phyloP scores from a whole-genome alignment of 495 filamentous ascomycete genomes.

The Aspergillus coremiiformis region DNA sequence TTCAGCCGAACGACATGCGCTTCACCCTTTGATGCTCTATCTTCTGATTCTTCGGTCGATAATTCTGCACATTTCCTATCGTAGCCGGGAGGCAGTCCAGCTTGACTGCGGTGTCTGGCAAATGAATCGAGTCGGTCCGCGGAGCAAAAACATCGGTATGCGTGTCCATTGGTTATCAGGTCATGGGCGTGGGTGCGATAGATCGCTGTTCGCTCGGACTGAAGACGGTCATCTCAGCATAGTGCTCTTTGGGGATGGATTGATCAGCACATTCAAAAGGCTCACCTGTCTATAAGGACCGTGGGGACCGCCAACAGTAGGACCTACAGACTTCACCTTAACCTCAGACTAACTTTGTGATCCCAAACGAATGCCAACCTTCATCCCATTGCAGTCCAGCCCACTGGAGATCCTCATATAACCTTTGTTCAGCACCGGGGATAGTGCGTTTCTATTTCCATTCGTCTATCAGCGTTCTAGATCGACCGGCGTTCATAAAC shows the following conservation, averaged over 20 bases:
- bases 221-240: slow-evolving; percentile 4
- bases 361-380: slow-evolving; percentile 38
- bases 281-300: slow-evolving; percentile 82
- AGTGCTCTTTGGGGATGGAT: background rate
- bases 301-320: slow-evolving; percentile 66
- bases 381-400: slow-evolving; percentile 91
- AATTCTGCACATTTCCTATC: slow-evolving; percentile 69
- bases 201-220: slow-evolving; percentile 75
- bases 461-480: slow-evolving; percentile 24
- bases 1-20: slow-evolving; percentile 71
- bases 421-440: slow-evolving; percentile 62
- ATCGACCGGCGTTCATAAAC: background rate
- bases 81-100: slow-evolving; percentile 61
- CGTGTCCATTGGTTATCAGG: slow-evolving; percentile 63
- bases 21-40: slow-evolving; percentile 59
- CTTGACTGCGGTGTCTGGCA: slow-evolving; percentile 49
- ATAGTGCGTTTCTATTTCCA: slow-evolving; percentile 64
- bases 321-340: slow-evolving; percentile 44
- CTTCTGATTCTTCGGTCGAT: slow-evolving; percentile 57
- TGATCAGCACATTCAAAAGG: background rate
- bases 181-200: slow-evolving; percentile 65
- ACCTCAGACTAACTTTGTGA: background rate
- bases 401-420: slow-evolving; percentile 79
- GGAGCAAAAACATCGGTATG: slow-evolving; percentile 91
- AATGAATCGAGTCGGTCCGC: slow-evolving; percentile 58